phyloP scores from a whole-genome alignment of 2,329 filamentous ascomycete genomes.

The Ramularia endophylla region DNA sequence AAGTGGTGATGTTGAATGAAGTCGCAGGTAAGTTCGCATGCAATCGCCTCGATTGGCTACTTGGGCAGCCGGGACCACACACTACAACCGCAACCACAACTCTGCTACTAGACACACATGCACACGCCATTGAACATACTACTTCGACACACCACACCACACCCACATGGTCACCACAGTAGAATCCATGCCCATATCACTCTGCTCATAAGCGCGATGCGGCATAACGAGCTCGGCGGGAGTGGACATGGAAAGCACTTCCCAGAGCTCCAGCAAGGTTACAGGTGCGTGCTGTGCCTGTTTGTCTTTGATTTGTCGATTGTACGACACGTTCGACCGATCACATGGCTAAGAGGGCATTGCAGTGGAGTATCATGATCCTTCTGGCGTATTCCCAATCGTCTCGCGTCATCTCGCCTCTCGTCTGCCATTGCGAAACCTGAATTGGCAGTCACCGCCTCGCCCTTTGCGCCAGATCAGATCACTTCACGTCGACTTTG shows the following conservation, averaged over 20 bases:
- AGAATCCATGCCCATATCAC: background rate
- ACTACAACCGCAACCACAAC: too few species aligned
- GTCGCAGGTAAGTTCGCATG: background rate
- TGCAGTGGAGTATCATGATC: constrained; percentile 92
- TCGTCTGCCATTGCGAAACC: constrained; percentile 78
- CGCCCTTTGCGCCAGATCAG: constrained; percentile 90
- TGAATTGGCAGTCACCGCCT: constrained; percentile 95
- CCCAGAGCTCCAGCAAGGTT: constrained; percentile 43
- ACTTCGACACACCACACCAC: background rate
- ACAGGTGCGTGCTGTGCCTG: constrained; percentile 34
- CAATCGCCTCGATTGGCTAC: too few species aligned
- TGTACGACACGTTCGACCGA: constrained; percentile 1
- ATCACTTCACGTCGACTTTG: constrained; percentile 81
- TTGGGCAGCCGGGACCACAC: too few species aligned
- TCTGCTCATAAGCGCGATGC: constrained; percentile 22
- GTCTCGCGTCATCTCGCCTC: constrained; percentile 70
- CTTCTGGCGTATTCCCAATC: constrained; percentile 78
- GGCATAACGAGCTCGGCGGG: constrained; percentile 14
- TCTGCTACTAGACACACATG: too few species aligned
- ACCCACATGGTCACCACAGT: background rate
- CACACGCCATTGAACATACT: background rate
- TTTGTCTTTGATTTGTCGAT: constrained; percentile 2
- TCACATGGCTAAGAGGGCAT: constrained; percentile 7
- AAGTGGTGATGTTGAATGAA: constrained; percentile 2
- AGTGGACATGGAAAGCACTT: constrained; percentile 29